phyloP scores from a whole-genome alignment of 768 basidiomycete genomes.

The Psilocybe sp. region DNA sequence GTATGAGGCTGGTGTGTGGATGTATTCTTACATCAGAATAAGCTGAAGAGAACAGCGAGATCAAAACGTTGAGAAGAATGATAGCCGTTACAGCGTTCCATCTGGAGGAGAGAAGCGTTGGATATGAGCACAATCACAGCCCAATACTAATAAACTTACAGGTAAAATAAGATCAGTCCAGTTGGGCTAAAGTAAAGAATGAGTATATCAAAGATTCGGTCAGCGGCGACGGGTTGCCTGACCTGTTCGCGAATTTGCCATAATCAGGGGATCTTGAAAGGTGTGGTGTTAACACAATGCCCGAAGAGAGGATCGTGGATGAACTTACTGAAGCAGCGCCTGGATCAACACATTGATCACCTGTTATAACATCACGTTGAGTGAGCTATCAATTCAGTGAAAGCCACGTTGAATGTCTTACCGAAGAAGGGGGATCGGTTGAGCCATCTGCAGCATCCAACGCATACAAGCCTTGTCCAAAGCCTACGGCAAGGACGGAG shows the following conservation, averaged over 20 bases:
- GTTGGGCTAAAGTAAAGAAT: constrained; percentile 34
- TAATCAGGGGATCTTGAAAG: constrained; percentile 61
- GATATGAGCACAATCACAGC: too few relatives aligned
- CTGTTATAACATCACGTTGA: constrained; percentile 25
- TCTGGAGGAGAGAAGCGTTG: constrained; percentile 18
- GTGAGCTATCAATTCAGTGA: too few relatives aligned
- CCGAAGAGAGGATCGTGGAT: not conserved
- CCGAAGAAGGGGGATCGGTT: constrained; percentile 42
- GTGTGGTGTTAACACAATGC: not conserved
- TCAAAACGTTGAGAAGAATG: constrained; percentile 88
- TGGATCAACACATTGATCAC: constrained; percentile 75
- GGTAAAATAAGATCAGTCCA: constrained; percentile 74
- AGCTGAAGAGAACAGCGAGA: constrained; percentile 93
- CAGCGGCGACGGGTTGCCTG: constrained; percentile 5
- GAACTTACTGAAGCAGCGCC: constrained; percentile 71
- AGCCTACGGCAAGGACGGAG: constrained; percentile 80
- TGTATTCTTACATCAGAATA: constrained; percentile 69
- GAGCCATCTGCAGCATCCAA: constrained; percentile 88
- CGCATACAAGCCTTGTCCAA: constrained; percentile 84
- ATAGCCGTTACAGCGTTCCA: constrained; percentile 86
- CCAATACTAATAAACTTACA: constrained; percentile 43
- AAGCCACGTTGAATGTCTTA: not conserved
- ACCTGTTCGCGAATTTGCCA: constrained; percentile 52
- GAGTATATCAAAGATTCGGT: not conserved
- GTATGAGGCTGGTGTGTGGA: constrained; percentile 7